phyloP scores from a whole-genome alignment of 73 alveolate genomes.

The Durusdinium trenchii region DNA sequence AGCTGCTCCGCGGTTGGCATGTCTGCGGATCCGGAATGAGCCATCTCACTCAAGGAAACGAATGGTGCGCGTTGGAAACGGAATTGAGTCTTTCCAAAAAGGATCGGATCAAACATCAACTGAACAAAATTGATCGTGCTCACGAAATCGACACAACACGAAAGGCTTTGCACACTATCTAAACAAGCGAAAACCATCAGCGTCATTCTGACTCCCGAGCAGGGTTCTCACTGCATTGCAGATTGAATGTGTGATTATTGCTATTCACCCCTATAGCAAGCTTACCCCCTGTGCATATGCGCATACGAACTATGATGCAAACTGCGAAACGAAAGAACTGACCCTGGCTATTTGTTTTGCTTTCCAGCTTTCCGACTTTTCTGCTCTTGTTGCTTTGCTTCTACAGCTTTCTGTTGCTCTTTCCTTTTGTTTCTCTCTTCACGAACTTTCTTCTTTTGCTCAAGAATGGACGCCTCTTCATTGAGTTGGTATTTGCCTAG shows the following conservation, averaged over 20 bases:
- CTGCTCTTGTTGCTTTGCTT: neutral
- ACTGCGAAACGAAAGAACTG: neutral
- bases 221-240: no score
- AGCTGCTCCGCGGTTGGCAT: neutral
- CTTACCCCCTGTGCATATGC: neutral
- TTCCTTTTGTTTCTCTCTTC: neutral
- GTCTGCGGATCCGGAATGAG: neutral
- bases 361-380: neutral
- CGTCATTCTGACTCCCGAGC: no score
- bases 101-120: no score
- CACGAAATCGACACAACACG: no score
- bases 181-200: no score
- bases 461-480: neutral
- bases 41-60: no score
- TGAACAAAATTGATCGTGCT: no score
- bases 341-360: neutral
- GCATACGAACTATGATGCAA: neutral
- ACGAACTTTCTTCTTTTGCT: neutral
- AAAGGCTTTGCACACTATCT: no score
- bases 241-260: no score
- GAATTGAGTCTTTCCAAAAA: no score
- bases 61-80: no score
- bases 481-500: conserved; percentile 3
- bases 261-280: neutral
- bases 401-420: neutral